Base-by-base conservation (phyloP, 495 filamentous ascomycete species). In the Tuber calosporum region DNA sequence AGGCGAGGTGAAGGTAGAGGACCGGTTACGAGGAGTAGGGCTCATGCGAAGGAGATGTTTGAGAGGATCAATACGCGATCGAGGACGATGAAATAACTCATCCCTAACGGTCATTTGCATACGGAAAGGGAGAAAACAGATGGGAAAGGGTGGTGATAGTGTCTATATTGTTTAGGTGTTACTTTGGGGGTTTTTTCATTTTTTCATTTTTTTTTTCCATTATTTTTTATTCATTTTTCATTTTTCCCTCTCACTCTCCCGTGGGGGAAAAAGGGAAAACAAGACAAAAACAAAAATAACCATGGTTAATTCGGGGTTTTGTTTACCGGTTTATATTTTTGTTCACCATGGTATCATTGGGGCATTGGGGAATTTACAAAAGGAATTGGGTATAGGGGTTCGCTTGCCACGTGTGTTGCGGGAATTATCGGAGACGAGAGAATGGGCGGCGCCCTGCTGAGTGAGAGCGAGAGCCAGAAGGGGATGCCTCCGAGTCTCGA, bases 101-200 rank as follows among this genome's bases (percentile, higher is more conserved):
- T 34, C 53, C 26, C 13, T 34, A 34, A 62, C 53, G 53, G 53
- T 34, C 53, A 34, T 62, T 13, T 34, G 53, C 53, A 62, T 34
- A 62, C 53, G 26, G 53, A 11, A 34, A 5, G 3, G 6, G 34
- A 30, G 2, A 15, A 34, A 34, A 30, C 0, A 26, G 30, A 62
- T 34, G 11, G 53, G 53, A 62, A 62, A 30, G 53, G 53, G 26
- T 62, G 53, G n/a, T 30, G 26, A 11, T 62, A 7, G 26, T 62
- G 53, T 62, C 34, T 62, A 58, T 58, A 62, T 62, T 62, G 53
- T 62, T 62, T 62, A 15, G 53, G 53, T 62, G 53, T 62, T 62
- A 62, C 26, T 62, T 62, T 5, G 53, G 53, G 19, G 48, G 7
- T 26, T 26, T 45, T 26, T 53, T 62, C 53, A 13, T 34, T 26